Conservation (phyloP, 169 alveolate genomes). For the Besnoitia besnoiti region DNA sequence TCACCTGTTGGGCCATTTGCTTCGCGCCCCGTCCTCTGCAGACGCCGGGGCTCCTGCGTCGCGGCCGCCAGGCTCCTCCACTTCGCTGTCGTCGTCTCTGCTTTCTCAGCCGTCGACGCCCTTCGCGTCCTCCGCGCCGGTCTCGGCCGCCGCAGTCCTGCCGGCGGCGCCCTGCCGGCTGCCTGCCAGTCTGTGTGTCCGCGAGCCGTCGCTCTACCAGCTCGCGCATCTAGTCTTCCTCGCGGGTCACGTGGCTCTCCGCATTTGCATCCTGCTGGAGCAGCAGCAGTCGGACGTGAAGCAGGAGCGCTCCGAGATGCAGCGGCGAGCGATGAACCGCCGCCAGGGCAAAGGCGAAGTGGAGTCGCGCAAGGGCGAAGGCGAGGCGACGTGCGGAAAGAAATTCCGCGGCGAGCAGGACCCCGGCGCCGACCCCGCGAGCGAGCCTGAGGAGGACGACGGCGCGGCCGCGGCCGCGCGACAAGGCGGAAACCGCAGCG, state of each 20-base stretch:
- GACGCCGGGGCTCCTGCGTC: neutral
- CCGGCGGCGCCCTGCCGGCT: neutral
- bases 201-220: neutral
- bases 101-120: neutral
- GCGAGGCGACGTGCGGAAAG: neutral
- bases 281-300: constrained; percentile 44
- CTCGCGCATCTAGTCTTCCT: constrained; percentile 44
- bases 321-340: neutral
- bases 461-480: neutral
- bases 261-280: constrained; percentile 28
- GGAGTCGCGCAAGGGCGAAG: neutral
- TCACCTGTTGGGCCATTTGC: constrained; percentile 1
- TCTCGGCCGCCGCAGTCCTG: neutral
- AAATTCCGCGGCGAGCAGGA: neutral
- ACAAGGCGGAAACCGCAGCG: neutral
- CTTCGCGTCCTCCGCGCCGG: neutral
- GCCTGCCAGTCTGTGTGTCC: neutral
- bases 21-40: neutral
- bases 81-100: neutral
- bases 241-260: constrained; percentile 43
- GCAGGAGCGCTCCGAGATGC: constrained; percentile 13
- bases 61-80: neutral
- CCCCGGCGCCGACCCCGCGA: neutral
- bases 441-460: neutral
- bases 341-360: neutral